Base-by-base conservation (phyloP, 2,329 filamentous ascomycete genomes). In the Colletotrichum sidae region DNA sequence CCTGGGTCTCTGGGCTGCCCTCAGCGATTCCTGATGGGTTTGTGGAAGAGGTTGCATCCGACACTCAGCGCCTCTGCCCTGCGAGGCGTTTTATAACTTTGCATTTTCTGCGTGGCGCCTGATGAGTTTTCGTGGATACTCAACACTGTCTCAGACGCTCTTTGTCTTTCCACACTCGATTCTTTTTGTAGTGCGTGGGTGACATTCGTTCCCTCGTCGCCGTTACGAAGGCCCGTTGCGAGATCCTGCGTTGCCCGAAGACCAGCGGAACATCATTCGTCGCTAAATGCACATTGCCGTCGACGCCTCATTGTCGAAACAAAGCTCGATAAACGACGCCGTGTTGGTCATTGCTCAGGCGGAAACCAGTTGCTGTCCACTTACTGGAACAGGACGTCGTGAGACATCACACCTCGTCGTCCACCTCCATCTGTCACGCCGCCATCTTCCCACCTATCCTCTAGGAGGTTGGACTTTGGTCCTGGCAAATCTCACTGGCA, bases 41-140 rank as follows among this genome's bases (percentile, higher is more conserved):
- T 25, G 25, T 25, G 25, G 25, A 5, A 25, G 47, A 39, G 37
- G 25, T 55, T 54, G 51, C 58, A 44, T 55, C 51, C 51, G 41
- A 4, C 38, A n/a, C 10, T 17, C 17, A 53, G 17, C 37, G 41
- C 9, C 50, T 17, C 44, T 39, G 17, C 17, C 34, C 25, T 13
- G 12, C 25, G 41, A 34, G 51, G 10, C 35, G 41, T 41, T 52
- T 63, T 13, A 46, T 42, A 33, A 4, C 50, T 51, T 53, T 59
- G 25, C 4, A 37, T 59, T 52, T 47, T 41, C 41, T 10, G 13
- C 39, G 42, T 53, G 34, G 55, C 41, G 35, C 33, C 17, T 15
- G 17, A 50, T 17, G 33, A 38, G 38, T 13, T 44, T 33, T 5
- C 9, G 15, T 39, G 54, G 13, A 8, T 15, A 11, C 25, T 11